Base-by-base conservation (phyloP, 306 rosid species). In the Vicia villosa region DNA sequence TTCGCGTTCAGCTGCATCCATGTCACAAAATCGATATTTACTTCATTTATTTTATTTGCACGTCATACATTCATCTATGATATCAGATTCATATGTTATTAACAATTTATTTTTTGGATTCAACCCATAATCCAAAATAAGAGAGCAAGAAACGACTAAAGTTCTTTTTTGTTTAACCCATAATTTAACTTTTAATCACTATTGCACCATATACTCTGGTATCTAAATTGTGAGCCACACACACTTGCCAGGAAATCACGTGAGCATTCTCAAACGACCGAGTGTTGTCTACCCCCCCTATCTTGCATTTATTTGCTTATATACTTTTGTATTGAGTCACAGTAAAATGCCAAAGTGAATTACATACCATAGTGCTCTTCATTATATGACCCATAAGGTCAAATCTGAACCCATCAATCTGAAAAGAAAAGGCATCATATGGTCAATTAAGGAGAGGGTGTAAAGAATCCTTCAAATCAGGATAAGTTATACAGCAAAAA, bases 371-470 rank as follows among this genome's bases (percentile, higher is more conserved):
- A 43, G 98, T 94, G 76, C 89, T 82, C 87, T 84, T 90, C 98
- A 94, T 90, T 72, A 94, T 84, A 72, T 94, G 98, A 73, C 98
- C 98, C 98, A 94, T 88, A 10, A 94, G 94, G 52, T 94, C 98
- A 77, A 90, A 94, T 73, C 97, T 92, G 80, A 94, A 94, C 49
- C 98, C 98, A 83, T 94, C 98, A 81, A 94, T 84, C 98, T 94
- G 90, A 50, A 57, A 40, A 49, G 70, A 68, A 73, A 75, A 68
- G 6, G 6, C 63, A 38, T 34, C 76, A 66, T 41, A 49, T 13
- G 15, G 22, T 65, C 45, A 30, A n/a, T n/a, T n/a, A n/a, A 7
- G 43, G 43, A 12, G 47, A 17, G 52, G 36, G 13, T 14, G n/a
- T n/a, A 61, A 63, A 19, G 36, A 55, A 10, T 55, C 36, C 72